A percentile compares a stretch with the other conserved stretches of the same genome.
These are phyloP conservation scores for Beauveria caledonica DNA, from an alignment of 2,329 filamentous ascomycete genomes.

Conservation along the genomic window DNA sequence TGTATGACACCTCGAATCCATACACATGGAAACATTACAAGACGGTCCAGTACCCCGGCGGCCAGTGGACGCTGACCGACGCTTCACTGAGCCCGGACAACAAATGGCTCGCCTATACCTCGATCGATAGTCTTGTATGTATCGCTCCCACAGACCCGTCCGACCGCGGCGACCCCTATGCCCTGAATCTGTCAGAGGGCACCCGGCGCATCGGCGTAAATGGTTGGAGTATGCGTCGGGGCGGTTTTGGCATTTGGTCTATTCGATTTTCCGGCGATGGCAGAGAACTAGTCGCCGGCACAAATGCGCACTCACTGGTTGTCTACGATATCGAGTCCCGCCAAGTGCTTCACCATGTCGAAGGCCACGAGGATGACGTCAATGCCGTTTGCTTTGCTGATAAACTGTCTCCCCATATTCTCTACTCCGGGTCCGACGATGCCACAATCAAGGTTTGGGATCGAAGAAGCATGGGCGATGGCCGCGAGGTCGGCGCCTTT, in stretches of 20 bases:
- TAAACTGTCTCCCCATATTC: conserved; percentile 76
- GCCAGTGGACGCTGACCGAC: conserved; percentile 94
- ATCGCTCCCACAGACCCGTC: conserved; percentile 80
- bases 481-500: conserved; percentile 59
- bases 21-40: conserved; percentile 96
- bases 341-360: conserved; percentile 63
- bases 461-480: conserved; percentile 80
- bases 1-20: conserved; percentile 96
- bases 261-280: conserved; percentile 90
- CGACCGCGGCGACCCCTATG: conserved; percentile 69
- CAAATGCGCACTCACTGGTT: conserved; percentile 68
- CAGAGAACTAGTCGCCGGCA: conserved; percentile 82
- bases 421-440: conserved; percentile 95
- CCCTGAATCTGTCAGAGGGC: conserved; percentile 57
- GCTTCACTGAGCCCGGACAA: conserved; percentile 88
- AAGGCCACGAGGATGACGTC: conserved; percentile 78
- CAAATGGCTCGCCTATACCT: conserved; percentile 83
- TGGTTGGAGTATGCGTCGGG: conserved; percentile 22
- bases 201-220: conserved; percentile 14
- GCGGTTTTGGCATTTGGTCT: conserved; percentile 68
- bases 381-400: conserved; percentile 97
- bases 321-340: conserved; percentile 88
- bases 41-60: conserved; percentile 74
- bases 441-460: conserved; percentile 96
- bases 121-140: conserved; percentile 75